phyloP scores from a whole-genome alignment of 108 stramenopile species.

The Aurantiochytrium sp. region DNA sequence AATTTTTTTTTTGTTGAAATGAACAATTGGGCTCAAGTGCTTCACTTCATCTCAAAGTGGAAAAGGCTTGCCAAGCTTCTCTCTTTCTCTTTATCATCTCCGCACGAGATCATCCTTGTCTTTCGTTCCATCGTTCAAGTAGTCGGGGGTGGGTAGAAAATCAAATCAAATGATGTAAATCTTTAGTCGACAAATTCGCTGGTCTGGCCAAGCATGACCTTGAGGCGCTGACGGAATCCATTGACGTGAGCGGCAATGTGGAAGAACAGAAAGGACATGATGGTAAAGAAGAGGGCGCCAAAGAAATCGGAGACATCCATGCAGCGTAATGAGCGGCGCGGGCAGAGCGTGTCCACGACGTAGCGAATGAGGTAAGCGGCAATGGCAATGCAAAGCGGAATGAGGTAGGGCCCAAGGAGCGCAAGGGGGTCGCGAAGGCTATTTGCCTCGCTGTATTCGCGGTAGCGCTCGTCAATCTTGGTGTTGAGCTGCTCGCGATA shows the following conservation, averaged over 20 bases:
- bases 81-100: too few relatives aligned
- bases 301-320: slow-evolving; percentile 61
- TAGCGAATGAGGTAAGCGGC: slow-evolving; percentile 64
- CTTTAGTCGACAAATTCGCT: background rate
- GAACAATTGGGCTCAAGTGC: too few relatives aligned
- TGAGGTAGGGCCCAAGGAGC: slow-evolving; percentile 73
- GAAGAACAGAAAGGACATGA: slow-evolving; percentile 66
- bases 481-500: slow-evolving; percentile 54
- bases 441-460: slow-evolving; percentile 70
- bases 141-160: background rate
- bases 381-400: slow-evolving; percentile 69
- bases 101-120: too few relatives aligned
- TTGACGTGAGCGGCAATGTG: slow-evolving; percentile 53
- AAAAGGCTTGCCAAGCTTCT: too few relatives aligned
- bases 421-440: slow-evolving; percentile 73
- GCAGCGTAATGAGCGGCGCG: slow-evolving; percentile 63
- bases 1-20: too few relatives aligned
- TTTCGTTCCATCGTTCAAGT: too few relatives aligned
- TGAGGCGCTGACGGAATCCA: background rate
- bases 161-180: background rate
- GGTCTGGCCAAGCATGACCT: background rate
- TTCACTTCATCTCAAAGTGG: too few relatives aligned
- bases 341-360: slow-evolving; percentile 70
- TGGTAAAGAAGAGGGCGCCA: slow-evolving; percentile 62
- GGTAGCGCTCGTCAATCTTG: slow-evolving; percentile 59